Evolutionary conservation across 441 rosid species (phyloP).

Genomic region (Gossypium aridum): DNA sequence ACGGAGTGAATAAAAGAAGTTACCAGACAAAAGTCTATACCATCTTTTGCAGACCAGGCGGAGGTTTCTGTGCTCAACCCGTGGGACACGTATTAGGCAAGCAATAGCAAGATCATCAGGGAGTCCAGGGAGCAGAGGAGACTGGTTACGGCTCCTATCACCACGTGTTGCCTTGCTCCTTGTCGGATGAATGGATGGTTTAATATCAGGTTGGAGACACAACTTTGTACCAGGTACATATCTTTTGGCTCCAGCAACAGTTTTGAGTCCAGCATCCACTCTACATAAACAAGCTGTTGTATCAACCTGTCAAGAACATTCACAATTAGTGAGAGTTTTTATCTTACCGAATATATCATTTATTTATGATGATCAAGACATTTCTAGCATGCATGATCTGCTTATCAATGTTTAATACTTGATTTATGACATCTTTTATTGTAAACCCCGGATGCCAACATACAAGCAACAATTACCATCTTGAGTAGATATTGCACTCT

Average conservation of each 20-base stretch:
- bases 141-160: conserved; percentile 39
- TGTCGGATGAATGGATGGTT: conserved; percentile 57
- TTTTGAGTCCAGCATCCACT: conserved; percentile 49
- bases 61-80: conserved; percentile 44
- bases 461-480: background rate
- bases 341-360: background rate
- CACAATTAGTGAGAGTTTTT: background rate
- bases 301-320: conserved; percentile 37
- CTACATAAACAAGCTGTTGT: conserved; percentile 45
- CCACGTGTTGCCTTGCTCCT: conserved; percentile 31
- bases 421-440: background rate
- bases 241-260: conserved; percentile 46
- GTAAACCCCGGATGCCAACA: background rate
- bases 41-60: conserved; percentile 53
- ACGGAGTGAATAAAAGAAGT: conserved; percentile 44
- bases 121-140: conserved; percentile 49
- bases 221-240: conserved; percentile 45
- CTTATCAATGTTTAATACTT: background rate
- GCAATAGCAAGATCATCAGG: conserved; percentile 58
- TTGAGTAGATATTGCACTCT: too few relatives aligned
- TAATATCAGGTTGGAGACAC: conserved; percentile 50
- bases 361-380: background rate
- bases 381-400: background rate
- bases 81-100: conserved; percentile 49
- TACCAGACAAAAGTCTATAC: conserved; percentile 43